A percentile compares a stretch with the other conserved stretches of the same genome.
phyloP scores from a whole-genome alignment of 768 basidiomycete genomes.

The Serendipita sp. region DNA sequence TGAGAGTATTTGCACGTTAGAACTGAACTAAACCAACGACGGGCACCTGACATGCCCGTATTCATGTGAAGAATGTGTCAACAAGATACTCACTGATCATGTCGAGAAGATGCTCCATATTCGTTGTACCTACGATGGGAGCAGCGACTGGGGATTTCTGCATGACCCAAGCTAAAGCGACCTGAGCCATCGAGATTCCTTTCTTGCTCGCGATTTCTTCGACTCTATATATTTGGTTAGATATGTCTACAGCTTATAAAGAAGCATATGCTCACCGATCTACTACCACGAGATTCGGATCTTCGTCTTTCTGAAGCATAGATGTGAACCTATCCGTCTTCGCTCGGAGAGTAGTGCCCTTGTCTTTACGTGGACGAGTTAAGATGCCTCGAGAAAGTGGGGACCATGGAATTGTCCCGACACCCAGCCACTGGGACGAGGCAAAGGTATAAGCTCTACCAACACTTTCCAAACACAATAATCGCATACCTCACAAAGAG shows the following conservation, averaged over 20 bases:
- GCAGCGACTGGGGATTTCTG: slow-evolving; percentile 25
- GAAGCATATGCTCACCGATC: background rate
- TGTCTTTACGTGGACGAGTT: slow-evolving; percentile 9
- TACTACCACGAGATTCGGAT: background rate
- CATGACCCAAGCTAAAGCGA: slow-evolving; percentile 29
- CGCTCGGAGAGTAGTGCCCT: background rate
- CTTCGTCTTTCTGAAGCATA: slow-evolving; percentile 1
- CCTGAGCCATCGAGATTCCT: slow-evolving; percentile 28
- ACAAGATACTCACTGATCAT: slow-evolving; percentile 21
- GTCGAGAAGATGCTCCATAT: slow-evolving; percentile 26
- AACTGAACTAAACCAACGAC: background rate
- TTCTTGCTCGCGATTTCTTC: slow-evolving; percentile 28
- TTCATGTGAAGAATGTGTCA: background rate
- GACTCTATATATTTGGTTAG: slow-evolving; percentile 14
- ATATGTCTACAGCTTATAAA: no score
- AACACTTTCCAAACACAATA: background rate
- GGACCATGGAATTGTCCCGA: slow-evolving; percentile 16
- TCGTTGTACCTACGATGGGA: slow-evolving; percentile 32
- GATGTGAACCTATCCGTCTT: background rate
- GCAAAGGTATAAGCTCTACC: background rate
- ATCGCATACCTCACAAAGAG: slow-evolving; percentile 1
- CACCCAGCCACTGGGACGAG: slow-evolving; percentile 9
- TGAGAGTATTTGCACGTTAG: background rate
- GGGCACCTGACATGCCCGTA: background rate
- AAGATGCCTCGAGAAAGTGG: slow-evolving; percentile 14